Evolutionary conservation across 163 green algal species (phyloP).

Genomic region (Volvox carteri): DNA sequence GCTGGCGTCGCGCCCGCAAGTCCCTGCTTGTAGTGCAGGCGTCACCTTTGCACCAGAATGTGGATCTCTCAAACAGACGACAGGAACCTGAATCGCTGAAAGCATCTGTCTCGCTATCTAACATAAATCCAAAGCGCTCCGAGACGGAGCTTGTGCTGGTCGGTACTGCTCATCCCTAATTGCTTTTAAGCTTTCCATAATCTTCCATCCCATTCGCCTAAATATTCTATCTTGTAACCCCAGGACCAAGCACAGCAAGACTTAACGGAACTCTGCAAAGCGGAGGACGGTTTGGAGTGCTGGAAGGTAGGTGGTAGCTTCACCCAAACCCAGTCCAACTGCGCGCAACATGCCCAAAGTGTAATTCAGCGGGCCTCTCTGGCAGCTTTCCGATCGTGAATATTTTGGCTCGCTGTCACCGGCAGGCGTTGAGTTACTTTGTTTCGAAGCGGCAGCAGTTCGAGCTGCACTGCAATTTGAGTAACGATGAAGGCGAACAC

Average conservation of each 20-base stretch:
- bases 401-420: neutral
- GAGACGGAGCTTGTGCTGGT: slow-evolving; percentile 38
- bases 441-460: neutral
- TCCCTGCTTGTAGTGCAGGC: neutral
- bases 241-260: slow-evolving; percentile 24
- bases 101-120: neutral
- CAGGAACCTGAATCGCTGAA: neutral
- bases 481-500: neutral
- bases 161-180: neutral
- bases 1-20: neutral
- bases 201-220: neutral
- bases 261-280: slow-evolving; percentile 3
- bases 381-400: neutral
- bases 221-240: neutral
- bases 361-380: too few relatives aligned
- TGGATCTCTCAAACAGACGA: neutral
- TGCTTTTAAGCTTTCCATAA: neutral
- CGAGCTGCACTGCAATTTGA: slow-evolving; percentile 30
- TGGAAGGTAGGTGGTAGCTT: slow-evolving; percentile 4
- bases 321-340: neutral
- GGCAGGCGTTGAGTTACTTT: slow-evolving; percentile 9
- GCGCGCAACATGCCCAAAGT: neutral
- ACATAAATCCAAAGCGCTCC: neutral
- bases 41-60: neutral
- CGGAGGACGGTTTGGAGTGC: neutral